Conservation (phyloP, 352 stramenopile genomes). For the Globisporangium alternatum region DNA sequence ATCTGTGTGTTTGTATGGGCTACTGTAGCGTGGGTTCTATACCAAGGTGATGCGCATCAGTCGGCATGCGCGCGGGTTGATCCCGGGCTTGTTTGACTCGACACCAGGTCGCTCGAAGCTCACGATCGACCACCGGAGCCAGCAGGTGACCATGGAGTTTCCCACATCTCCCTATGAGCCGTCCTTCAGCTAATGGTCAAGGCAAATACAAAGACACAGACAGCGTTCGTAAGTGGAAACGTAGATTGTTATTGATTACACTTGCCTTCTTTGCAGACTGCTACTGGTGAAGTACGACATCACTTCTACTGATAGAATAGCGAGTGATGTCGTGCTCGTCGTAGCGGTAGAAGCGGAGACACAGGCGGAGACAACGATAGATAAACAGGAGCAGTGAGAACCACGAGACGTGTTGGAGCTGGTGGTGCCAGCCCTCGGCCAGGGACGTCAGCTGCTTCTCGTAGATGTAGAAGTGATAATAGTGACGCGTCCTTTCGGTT, state of each 20-base stretch:
- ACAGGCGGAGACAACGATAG: constrained; percentile 11
- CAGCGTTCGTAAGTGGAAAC: background rate
- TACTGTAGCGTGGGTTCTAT: constrained; percentile 45
- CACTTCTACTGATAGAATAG: background rate
- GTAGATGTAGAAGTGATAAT: background rate
- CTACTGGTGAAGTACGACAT: background rate
- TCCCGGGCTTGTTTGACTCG: constrained; percentile 65
- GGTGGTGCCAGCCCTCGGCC: background rate
- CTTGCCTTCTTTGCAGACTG: constrained; percentile 19
- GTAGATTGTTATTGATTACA: constrained; percentile 23
- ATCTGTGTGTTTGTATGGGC: background rate
- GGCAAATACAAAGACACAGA: background rate
- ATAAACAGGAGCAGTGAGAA: constrained; percentile 11
- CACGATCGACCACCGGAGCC: constrained; percentile 20
- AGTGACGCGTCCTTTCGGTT: background rate
- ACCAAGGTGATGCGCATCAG: constrained; percentile 40
- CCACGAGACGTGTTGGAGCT: constrained; percentile 3
- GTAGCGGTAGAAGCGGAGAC: constrained; percentile 12
- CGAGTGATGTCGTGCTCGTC: background rate
- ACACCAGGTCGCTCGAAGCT: constrained; percentile 45
- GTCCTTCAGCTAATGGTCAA: constrained; percentile 21
- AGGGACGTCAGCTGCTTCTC: background rate
- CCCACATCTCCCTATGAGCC: constrained; percentile 28
- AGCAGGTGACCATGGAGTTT: constrained; percentile 45
- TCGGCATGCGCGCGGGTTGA: constrained; percentile 44